These are phyloP conservation scores for Silene uniflora DNA, from an alignment of 148 eudicot species.

Conservation along the genomic window DNA sequence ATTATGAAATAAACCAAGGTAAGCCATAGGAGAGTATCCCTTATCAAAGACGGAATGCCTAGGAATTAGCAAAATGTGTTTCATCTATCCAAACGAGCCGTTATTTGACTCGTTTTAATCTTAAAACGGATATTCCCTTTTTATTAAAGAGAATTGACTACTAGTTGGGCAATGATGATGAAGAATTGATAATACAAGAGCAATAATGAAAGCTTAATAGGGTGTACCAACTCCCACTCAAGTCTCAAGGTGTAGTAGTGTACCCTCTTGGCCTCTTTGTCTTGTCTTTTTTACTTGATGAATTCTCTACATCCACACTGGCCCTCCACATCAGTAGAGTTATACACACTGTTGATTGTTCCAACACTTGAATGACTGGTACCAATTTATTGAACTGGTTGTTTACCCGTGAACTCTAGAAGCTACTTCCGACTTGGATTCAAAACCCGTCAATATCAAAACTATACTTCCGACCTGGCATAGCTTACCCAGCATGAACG, in stretches of 20 bases:
- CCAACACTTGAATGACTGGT: not conserved
- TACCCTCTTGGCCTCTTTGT: not conserved
- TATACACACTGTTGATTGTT: no score
- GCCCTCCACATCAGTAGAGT: no score
- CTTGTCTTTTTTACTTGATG: not conserved
- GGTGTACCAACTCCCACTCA: not conserved
- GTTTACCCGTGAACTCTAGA: not conserved
- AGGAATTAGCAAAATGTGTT: no score
- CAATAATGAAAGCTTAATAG: not conserved
- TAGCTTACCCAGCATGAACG: no score
- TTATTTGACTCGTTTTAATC: no score
- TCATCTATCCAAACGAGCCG: no score
- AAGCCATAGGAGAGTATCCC: no score
- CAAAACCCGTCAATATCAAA: not conserved
- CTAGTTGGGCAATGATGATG: not conserved
- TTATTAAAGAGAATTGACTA: not conserved
- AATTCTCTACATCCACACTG: not conserved
- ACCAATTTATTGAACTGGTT: not conserved
- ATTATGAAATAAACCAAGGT: no score
- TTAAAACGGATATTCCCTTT: no score
- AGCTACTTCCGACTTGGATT: not conserved
- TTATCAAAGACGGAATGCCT: no score
- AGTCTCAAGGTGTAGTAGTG: no score
- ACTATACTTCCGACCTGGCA: no score
- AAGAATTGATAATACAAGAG: not conserved